Percentiles rank a stretch among this genome's conserved stretches.
Conservation (phyloP, 2,329 filamentous ascomycete genomes). For the Aureobasidium sp. region DNA sequence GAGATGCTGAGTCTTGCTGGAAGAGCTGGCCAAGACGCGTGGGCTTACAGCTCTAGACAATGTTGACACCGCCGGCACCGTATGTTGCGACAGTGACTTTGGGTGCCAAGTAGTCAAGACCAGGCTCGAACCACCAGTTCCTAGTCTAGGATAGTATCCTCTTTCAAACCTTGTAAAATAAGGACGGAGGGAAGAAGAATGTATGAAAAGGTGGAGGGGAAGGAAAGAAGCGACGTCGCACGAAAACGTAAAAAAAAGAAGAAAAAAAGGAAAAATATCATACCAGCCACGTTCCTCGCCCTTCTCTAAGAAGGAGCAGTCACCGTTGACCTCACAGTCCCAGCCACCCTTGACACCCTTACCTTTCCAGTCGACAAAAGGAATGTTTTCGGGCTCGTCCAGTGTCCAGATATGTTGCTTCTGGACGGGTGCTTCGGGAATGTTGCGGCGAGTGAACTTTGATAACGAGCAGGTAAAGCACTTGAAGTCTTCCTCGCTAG, state of each 20-base stretch:
- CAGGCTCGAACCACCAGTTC: slow-evolving; percentile 10
- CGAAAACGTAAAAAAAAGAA: slow-evolving; percentile 12
- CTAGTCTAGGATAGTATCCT: slow-evolving; percentile 14
- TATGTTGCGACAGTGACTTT: neutral
- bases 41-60: slow-evolving; percentile 11
- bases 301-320: slow-evolving; percentile 71
- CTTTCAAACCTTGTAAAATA: slow-evolving; percentile 1
- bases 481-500: slow-evolving; percentile 69
- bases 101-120: slow-evolving; percentile 8
- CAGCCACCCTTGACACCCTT: slow-evolving; percentile 68
- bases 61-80: neutral
- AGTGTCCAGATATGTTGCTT: slow-evolving; percentile 24
- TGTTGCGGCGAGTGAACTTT: slow-evolving; percentile 50
- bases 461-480: slow-evolving; percentile 79
- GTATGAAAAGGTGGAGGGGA: neutral
- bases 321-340: slow-evolving; percentile 72
- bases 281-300: slow-evolving; percentile 89
- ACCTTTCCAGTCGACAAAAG: slow-evolving; percentile 49
- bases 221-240: neutral
- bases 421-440: slow-evolving; percentile 7
- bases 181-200: neutral
- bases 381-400: slow-evolving; percentile 31
- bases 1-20: neutral
- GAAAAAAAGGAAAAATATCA: slow-evolving; percentile 28
- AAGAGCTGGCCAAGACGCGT: neutral